Percentiles rank a stretch among this genome's conserved stretches.
Evolutionary conservation across 2,329 filamentous ascomycete species (phyloP).

Genomic region (Pseudopithomyces maydicus): DNA sequence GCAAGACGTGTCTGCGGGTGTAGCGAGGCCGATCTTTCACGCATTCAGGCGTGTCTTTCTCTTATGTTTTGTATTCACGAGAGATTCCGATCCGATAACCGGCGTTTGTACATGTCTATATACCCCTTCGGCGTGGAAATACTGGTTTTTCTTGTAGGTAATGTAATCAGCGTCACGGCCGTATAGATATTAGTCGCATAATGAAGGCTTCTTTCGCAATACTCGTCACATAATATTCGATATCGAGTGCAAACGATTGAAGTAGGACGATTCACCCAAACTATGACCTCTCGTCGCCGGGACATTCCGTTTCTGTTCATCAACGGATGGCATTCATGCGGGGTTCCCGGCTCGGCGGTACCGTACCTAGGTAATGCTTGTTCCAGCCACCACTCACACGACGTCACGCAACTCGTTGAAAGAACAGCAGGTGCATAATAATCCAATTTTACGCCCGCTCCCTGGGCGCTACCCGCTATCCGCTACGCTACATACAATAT

Average conservation of each 20-base stretch:
- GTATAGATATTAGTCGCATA: slow-evolving; percentile 3
- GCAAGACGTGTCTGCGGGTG: too few relatives aligned
- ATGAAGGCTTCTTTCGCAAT: slow-evolving; percentile 9
- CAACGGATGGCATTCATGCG: slow-evolving; percentile 5
- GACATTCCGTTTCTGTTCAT: not conserved
- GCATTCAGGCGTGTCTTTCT: not conserved
- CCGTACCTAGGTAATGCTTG: not conserved
- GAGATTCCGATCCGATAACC: slow-evolving; percentile 5
- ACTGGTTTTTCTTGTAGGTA: slow-evolving; percentile 1
- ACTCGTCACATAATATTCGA: slow-evolving; percentile 8
- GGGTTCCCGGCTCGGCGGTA: slow-evolving; percentile 7
- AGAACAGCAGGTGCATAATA: not conserved
- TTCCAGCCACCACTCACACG: slow-evolving; percentile 10
- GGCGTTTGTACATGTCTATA: slow-evolving; percentile 10
- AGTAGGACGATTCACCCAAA: not conserved
- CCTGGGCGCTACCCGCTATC: slow-evolving; percentile 11
- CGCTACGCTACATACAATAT: slow-evolving; percentile 18
- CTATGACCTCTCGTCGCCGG: too few relatives aligned
- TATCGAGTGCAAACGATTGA: too few relatives aligned
- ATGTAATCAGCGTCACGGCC: slow-evolving; percentile 5
- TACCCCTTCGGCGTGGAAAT: slow-evolving; percentile 13
- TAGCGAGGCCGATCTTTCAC: too few relatives aligned
- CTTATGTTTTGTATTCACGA: not conserved
- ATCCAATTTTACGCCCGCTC: slow-evolving; percentile 6
- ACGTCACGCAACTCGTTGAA: not conserved